These are phyloP conservation scores for Fusarium udum DNA, from an alignment of 2,329 filamentous ascomycete genomes.

Conservation along the genomic window DNA sequence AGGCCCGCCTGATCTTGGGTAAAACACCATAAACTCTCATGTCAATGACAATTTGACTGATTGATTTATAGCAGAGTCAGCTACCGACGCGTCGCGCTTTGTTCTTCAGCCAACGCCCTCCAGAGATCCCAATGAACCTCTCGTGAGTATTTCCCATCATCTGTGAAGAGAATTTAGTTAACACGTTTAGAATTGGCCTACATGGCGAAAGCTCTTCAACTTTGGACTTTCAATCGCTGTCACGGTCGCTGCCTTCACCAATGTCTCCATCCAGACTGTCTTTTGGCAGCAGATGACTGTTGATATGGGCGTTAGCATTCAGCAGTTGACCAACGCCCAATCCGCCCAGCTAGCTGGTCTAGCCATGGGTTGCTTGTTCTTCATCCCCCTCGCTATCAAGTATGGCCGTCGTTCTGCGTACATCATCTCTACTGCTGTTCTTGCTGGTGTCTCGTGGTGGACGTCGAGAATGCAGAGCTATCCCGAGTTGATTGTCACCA, in stretches of 20 bases:
- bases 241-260: conserved; percentile 44
- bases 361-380: conserved; percentile 47
- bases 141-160: conserved; percentile 31
- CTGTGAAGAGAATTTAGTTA: background rate
- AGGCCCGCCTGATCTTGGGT: conserved; percentile 31
- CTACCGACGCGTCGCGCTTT: conserved; percentile 30
- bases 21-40: background rate
- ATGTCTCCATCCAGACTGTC: conserved; percentile 39
- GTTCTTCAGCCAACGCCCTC: conserved; percentile 35
- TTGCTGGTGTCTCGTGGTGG: conserved; percentile 41
- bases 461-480: conserved; percentile 32
- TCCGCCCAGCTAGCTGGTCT: conserved; percentile 46
- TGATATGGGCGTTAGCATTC: conserved; percentile 42
- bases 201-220: conserved; percentile 45
- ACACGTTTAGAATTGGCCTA: conserved; percentile 43
- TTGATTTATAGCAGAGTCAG: conserved; percentile 13
- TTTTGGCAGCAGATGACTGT: conserved; percentile 49
- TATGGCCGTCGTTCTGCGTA: conserved; percentile 49
- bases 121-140: conserved; percentile 46
- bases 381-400: conserved; percentile 49
- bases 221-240: conserved; percentile 42
- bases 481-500: conserved; percentile 40
- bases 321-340: conserved; percentile 40
- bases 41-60: background rate
- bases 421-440: conserved; percentile 36